Base-by-base conservation (phyloP, 768 basidiomycete genomes). In the Nidularia sp. region DNA sequence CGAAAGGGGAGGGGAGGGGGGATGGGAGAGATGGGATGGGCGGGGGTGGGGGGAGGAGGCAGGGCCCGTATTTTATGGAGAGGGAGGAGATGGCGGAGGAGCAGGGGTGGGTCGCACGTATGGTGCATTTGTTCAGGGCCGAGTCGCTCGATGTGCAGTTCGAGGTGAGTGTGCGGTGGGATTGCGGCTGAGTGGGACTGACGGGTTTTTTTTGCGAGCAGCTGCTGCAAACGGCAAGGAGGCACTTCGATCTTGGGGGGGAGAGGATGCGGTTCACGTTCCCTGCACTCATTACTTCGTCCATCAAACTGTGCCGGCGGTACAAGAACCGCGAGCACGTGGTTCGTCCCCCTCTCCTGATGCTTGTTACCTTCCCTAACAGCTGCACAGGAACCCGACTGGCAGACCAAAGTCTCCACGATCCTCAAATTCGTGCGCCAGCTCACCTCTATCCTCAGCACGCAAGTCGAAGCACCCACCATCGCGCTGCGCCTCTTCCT, bases 51-150 rank as follows among this genome's bases (percentile, higher is more conserved):
- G 62, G 68, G 46, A 76, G 83, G 53, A 73, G 85, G 55, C 80
- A 81, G 52, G 83, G 83, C 5, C 74, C 83, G 7, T 80, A 84
- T 58, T 71, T 75, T 31, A 60, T 80, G 48, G 95, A 96, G 65
- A 70, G 86, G 48, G 91, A 95, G 65, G 96, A 98, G 63, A 78
- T 94, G 74, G 95, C 94, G 0, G 97, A 99, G 67, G 97, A 99
- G 67, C 97, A 99, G 62, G 97, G 97, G 0, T 99, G 97, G 97
- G 84, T 98, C 12, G 96, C 97, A 39, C 76, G 96, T 56, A 98
- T 98, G 92, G 90, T 98, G 2, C 97, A 99, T 74, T 67, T 98
- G 33, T 97, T 98, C 83, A 75, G 86, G 18, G 80, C 91, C 0
- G 93, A 97, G 48, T 88, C 90, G 29, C 66, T 98, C 57, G 88